phyloP scores from a whole-genome alignment of 495 filamentous ascomycete genomes.

The Entonaema liquescens region DNA sequence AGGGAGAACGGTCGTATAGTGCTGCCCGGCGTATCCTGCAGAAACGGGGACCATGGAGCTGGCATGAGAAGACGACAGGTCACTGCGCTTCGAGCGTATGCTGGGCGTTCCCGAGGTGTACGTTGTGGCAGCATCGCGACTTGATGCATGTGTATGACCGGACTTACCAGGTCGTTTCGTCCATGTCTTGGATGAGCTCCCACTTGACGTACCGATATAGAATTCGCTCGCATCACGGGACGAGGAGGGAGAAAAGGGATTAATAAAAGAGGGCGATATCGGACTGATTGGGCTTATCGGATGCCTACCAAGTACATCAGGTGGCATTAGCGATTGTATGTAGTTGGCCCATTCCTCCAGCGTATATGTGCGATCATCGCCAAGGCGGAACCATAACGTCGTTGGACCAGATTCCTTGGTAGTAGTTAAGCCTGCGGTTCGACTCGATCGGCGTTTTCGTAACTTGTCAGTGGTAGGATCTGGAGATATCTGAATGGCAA shows the following conservation, averaged over 20 bases:
- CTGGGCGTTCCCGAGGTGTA: conserved; percentile 58
- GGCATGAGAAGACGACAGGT: conserved; percentile 60
- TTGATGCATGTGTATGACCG: conserved; percentile 43
- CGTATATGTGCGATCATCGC: conserved; percentile 50
- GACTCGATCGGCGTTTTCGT: conserved; percentile 65
- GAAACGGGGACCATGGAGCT: conserved; percentile 55
- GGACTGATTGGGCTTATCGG: conserved; percentile 55
- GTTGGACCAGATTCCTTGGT: conserved; percentile 53
- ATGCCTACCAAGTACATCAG: conserved; percentile 44
- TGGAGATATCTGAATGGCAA: conserved; percentile 60
- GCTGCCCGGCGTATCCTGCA: conserved; percentile 49
- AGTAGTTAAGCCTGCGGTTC: conserved; percentile 58
- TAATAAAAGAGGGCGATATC: conserved; percentile 55
- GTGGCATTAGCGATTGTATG: conserved; percentile 54
- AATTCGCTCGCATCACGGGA: conserved; percentile 48
- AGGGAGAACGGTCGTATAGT: conserved; percentile 54
- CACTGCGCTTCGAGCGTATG: conserved; percentile 61
- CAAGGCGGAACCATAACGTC: conserved; percentile 53
- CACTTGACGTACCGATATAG: conserved; percentile 43
- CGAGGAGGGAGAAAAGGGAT: conserved; percentile 52
- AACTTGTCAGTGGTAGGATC: conserved; percentile 61
- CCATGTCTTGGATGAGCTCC: conserved; percentile 42
- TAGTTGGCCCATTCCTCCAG: conserved; percentile 58
- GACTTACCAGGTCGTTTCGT: conserved; percentile 46
- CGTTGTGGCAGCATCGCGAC: conserved; percentile 53